Base-by-base conservation (phyloP, 2,329 filamentous ascomycete genomes). In the Emericellopsis atlantica region DNA sequence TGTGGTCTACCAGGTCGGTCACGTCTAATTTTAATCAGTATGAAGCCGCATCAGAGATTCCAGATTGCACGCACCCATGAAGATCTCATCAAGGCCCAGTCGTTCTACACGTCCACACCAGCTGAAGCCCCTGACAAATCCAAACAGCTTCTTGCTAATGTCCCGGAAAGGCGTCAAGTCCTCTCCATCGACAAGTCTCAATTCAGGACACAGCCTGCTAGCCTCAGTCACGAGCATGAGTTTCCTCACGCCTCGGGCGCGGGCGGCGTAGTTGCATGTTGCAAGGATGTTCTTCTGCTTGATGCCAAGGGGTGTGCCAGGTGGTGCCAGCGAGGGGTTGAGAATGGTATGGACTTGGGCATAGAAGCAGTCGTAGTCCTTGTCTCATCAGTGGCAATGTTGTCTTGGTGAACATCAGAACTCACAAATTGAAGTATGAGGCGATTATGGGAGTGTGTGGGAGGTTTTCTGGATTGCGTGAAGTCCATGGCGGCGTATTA, bases 271-370 rank as follows among this genome's bases (percentile, higher is more conserved):
- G 62, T 96, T 96, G 71, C 86, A 93, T 5, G 88, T 94, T 18
- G 89, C 86, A 33, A 92, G 71, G 42, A 95, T 95, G 56, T 88
- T 85, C 62, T 95, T 95, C 61, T 95, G 89, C 59, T 89, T 84
- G 44, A 95, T 79, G 31, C 87, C 89, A 29, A 96, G 66, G 6
- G 88, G 86, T 15, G 83, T 63, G 1, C 72, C 69, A 29, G 26
- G 26, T 29, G 26, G 26, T 54, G 78, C 86, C 43, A 95, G 67
- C 3, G 71, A 66, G 1, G 88, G 86, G 48, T 84, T 79, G 55
- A 84, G 81, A 48, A 81, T 81, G 62, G 95, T 88, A 49, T 92
- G 81, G 8, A 92, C 88, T 39, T 87, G 86, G 18, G 89, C 89
- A 59, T 96, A 96, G 67, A 96, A 96, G 66, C 86, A 94, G 65